Conservation (phyloP, 2,329 filamentous ascomycete genomes). For the Cryphonectria nitschkei region DNA sequence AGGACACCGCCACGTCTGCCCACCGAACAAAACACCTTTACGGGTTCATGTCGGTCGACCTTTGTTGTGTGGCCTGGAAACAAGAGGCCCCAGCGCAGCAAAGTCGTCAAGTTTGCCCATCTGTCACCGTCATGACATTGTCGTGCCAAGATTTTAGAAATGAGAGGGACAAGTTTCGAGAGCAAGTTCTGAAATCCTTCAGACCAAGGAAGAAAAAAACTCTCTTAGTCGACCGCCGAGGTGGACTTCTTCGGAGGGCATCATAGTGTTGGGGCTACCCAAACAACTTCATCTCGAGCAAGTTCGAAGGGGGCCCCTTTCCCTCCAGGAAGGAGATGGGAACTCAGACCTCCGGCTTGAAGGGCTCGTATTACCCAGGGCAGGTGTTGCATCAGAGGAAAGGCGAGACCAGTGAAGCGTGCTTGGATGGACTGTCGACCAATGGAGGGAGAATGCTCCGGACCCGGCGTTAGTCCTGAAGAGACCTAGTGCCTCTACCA, state of each 20-base stretch:
- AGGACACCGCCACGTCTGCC: not conserved
- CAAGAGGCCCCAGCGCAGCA: not conserved
- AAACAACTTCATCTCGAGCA: not conserved
- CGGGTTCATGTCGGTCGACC: not conserved
- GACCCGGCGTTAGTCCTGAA: not conserved
- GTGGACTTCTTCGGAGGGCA: not conserved
- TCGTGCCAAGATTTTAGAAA: not conserved
- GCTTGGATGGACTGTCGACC: not conserved
- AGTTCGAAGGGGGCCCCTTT: not conserved
- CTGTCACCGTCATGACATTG: not conserved
- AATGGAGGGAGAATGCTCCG: not conserved
- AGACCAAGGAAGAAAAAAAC: no score
- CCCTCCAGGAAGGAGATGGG: not conserved
- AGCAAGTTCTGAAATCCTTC: not conserved
- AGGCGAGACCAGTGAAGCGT: not conserved
- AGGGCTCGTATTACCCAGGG: conserved; percentile 4
- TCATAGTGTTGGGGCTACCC: not conserved
- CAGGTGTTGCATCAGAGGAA: conserved; percentile 2
- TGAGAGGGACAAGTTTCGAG: not conserved
- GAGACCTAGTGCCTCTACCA: not conserved
- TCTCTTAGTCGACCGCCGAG: not conserved
- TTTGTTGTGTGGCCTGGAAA: not conserved
- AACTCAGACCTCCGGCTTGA: not conserved
- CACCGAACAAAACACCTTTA: not conserved
- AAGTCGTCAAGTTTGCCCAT: not conserved